Conservation (phyloP, 2,329 filamentous ascomycete genomes). For the Fusarium sp. region DNA sequence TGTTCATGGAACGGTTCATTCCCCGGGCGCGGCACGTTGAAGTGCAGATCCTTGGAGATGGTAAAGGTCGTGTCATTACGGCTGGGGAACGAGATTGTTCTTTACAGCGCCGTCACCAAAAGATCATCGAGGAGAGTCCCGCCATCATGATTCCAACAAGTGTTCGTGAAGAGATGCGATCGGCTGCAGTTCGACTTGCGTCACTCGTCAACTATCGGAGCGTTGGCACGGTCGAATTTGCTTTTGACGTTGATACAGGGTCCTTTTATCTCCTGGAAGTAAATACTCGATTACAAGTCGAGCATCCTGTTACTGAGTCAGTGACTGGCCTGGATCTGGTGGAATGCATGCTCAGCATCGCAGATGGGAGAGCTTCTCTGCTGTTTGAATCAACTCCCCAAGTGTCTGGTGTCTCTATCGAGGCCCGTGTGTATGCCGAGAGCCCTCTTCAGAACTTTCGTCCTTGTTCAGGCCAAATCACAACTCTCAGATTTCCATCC, state of each 20-base stretch:
- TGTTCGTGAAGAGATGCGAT: slow-evolving; percentile 48
- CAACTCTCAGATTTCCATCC: slow-evolving; percentile 64
- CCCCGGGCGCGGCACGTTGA: slow-evolving; percentile 57
- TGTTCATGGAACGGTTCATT: slow-evolving; percentile 56
- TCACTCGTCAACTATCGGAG: slow-evolving; percentile 51
- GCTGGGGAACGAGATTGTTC: slow-evolving; percentile 61
- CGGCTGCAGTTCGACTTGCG: slow-evolving; percentile 50
- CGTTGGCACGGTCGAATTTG: slow-evolving; percentile 57
- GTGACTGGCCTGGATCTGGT: slow-evolving; percentile 79
- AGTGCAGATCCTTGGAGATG: slow-evolving; percentile 60
- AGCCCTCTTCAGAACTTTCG: slow-evolving; percentile 67
- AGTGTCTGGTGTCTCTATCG: slow-evolving; percentile 48
- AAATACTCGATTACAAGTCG: slow-evolving; percentile 60
- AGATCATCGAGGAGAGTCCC: slow-evolving; percentile 60
- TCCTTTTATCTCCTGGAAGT: slow-evolving; percentile 59
- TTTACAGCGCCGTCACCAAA: slow-evolving; percentile 60
- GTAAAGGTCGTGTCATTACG: slow-evolving; percentile 51
- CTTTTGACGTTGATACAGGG: slow-evolving; percentile 51
- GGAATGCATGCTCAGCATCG: slow-evolving; percentile 55
- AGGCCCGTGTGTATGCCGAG: slow-evolving; percentile 54
- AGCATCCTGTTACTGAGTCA: slow-evolving; percentile 71
- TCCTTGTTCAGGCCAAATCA: slow-evolving; percentile 67
- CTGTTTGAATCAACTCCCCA: slow-evolving; percentile 24
- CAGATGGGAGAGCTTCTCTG: slow-evolving; percentile 16
- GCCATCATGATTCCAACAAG: slow-evolving; percentile 47